Conservation (phyloP, 768 basidiomycete genomes). For the Pleurotus tuber-regium region DNA sequence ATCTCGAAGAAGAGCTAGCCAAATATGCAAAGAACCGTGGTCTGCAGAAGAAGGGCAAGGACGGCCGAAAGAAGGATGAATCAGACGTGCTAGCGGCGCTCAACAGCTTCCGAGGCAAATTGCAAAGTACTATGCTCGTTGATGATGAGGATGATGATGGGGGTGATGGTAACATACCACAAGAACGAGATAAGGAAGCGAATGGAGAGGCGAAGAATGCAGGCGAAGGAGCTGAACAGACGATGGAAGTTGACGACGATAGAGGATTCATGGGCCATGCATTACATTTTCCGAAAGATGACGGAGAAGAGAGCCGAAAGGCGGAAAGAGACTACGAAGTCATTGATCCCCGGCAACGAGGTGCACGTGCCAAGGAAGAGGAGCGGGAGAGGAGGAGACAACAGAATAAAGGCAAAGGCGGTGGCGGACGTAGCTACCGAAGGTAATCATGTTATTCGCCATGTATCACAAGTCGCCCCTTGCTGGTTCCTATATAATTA, state of each 20-base stretch:
- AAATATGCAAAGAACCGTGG: constrained; percentile 73
- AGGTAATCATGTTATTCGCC: background rate
- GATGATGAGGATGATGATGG: constrained; percentile 22
- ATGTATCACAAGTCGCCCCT: no score
- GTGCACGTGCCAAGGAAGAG: constrained; percentile 75
- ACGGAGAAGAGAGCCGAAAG: constrained; percentile 70
- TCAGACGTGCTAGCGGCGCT: constrained; percentile 66
- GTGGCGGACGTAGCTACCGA: constrained; percentile 8
- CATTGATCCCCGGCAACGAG: constrained; percentile 76
- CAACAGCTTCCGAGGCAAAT: constrained; percentile 67
- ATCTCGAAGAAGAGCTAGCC: constrained; percentile 77
- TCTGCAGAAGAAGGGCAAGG: constrained; percentile 47
- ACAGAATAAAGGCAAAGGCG: constrained; percentile 12
- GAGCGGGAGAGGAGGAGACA: constrained; percentile 59
- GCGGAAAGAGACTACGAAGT: constrained; percentile 88
- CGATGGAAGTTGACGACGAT: constrained; percentile 78
- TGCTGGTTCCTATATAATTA: no score
- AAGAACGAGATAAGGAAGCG: constrained; percentile 17
- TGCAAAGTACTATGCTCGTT: constrained; percentile 44
- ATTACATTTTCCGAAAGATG: constrained; percentile 76
- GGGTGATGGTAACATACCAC: constrained; percentile 19
- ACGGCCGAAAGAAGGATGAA: constrained; percentile 63
- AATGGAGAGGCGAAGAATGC: constrained; percentile 13
- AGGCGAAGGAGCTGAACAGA: constrained; percentile 44
- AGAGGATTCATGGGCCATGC: constrained; percentile 70